Evolutionary conservation across 169 alveolate genomes (phyloP).

Genomic region (Cryptosporidium viatorum): DNA sequence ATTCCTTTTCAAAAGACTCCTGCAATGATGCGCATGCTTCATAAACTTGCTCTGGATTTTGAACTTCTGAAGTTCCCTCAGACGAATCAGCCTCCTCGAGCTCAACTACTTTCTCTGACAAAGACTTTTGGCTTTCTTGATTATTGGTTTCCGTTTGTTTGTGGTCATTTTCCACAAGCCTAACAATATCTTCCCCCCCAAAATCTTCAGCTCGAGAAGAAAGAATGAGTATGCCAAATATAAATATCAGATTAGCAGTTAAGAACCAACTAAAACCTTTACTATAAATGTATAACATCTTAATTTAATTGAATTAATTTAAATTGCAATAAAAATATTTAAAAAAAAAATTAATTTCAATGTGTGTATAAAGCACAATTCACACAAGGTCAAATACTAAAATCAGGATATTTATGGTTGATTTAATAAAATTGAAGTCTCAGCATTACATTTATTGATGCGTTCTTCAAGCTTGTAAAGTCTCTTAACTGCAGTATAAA

Average conservation of each 20-base stretch:
- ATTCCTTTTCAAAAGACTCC: conserved; percentile 48
- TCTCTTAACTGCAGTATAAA: conserved; percentile 24
- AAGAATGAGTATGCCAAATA: neutral
- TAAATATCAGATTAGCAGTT: neutral
- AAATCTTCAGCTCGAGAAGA: neutral
- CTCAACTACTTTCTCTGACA: neutral
- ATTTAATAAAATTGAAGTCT: neutral
- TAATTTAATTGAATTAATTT: no score
- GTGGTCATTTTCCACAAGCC: conserved; percentile 1
- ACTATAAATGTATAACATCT: neutral
- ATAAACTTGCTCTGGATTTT: conserved; percentile 17
- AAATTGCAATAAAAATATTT: no score
- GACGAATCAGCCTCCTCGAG: conserved; percentile 12
- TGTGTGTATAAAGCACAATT: neutral
- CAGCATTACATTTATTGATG: neutral
- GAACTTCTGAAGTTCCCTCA: neutral
- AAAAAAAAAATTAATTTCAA: no score
- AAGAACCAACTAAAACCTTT: neutral
- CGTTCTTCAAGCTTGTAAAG: conserved; percentile 5
- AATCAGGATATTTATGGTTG: neutral
- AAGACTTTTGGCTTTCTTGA: neutral
- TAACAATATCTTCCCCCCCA: neutral
- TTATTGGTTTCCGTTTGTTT: neutral
- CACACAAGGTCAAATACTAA: neutral
- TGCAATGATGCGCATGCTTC: conserved; percentile 48